Evolutionary conservation across 2,329 filamentous ascomycete species (phyloP), one percentile per base, ranked within the genome.

Genomic region (Cryoendolithus antarcticus): DNA sequence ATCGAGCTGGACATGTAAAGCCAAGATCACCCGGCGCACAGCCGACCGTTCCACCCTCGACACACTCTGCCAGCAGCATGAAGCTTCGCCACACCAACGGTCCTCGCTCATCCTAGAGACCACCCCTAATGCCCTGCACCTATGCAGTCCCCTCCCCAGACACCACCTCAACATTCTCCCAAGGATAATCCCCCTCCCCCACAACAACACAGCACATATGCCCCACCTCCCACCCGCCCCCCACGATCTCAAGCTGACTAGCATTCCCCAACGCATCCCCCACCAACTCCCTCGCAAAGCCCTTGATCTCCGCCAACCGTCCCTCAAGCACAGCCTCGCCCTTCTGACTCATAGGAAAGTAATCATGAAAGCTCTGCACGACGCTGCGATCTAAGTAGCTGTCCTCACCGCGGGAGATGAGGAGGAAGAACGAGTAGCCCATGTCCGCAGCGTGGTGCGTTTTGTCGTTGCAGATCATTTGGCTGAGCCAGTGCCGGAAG

Each of bases 401-500:
- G 4, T 64, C 55, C 3, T 62, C 64, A 2, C 57, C 68, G 3
- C 53, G 43, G 7, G 49, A 50, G 13, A 73, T 53, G 2, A 53
- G 43, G 4, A 54, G 53, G 47, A 70, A 71, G 12, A 72, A 62
- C 6, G 53, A 54, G 35, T 59, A 66, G 1, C 70, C 70, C 35
- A 66, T 63, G 44, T 73, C 70, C 1, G 44, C 38, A 1, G 55
- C 58, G 30, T 51, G 50, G 30, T 57, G 55, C 8, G 62, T 66
- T 30, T 54, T 55, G 13, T 61, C 58, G 6, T 57, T 55, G 30
- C 59, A 52, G 29, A 70, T 54, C 9, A 56, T 50, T 38, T 67
- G 59, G 1, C 55, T 57, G 27, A 69, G 49, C 62, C 64, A 71
- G 48, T 72, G 64, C 1, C 64, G 62, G 50, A 69, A 65, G 37